Evolutionary conservation across 306 rosid species (phyloP).

Genomic region (Vachellia pachyceras): DNA sequence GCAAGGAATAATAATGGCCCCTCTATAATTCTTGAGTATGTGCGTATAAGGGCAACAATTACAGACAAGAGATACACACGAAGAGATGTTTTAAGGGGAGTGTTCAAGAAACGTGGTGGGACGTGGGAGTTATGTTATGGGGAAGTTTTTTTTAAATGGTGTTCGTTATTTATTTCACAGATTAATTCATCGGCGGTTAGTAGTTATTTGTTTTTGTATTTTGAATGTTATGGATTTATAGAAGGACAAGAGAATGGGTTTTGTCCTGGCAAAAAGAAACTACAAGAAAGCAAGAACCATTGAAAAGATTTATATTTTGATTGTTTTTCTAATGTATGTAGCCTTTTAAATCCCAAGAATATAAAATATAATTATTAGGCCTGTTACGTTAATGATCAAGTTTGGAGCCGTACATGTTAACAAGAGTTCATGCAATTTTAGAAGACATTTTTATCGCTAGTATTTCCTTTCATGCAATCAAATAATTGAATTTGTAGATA

Average conservation of each 20-base stretch:
- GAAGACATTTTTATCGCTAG: neutral
- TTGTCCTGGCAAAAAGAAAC: no score
- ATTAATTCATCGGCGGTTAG: neutral
- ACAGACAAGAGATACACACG: neutral
- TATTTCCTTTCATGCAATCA: no score
- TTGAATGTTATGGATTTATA: no score
- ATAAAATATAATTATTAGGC: no score
- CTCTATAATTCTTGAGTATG: neutral
- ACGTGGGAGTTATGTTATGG: neutral
- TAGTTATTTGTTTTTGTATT: no score
- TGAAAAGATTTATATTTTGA: no score
- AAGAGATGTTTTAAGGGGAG: neutral
- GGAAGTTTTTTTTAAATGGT: neutral
- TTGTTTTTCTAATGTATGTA: no score
- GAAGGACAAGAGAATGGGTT: no score
- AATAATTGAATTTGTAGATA: no score
- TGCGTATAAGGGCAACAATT: neutral
- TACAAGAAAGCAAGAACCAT: no score
- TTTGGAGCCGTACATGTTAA: neutral
- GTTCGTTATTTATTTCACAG: neutral
- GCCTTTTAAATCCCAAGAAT: no score
- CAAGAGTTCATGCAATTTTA: neutral
- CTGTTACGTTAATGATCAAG: no score
- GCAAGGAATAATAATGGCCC: neutral
- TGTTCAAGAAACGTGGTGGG: constrained; percentile 11